Percentiles rank a stretch among this genome's conserved stretches.
Conservation (phyloP, 805 yeast species). For the Saturnispora kantuleensis region DNA sequence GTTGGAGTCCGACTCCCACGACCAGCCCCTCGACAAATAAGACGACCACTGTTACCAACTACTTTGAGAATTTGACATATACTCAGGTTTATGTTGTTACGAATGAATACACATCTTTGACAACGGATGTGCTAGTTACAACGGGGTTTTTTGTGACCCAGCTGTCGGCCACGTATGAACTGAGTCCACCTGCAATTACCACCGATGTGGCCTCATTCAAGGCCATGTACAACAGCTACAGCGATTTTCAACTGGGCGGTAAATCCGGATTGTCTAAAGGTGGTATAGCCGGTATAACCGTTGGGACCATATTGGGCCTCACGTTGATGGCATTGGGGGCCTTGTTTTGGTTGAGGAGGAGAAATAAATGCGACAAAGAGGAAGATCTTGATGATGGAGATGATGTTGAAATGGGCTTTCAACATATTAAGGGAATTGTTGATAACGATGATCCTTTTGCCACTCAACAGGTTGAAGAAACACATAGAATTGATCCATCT, state of each 20-base stretch:
- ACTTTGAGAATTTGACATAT: conserved; percentile 14
- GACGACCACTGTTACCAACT: conserved; percentile 14
- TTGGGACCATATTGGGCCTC: conserved; percentile 20
- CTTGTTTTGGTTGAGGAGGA: conserved; percentile 11
- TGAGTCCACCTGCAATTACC: conserved; percentile 19
- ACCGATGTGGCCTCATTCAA: conserved; percentile 20
- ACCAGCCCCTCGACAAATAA: neutral
- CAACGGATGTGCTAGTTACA: conserved; percentile 17
- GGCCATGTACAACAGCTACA: conserved; percentile 5
- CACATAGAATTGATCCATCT: neutral
- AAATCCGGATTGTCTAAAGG: conserved; percentile 12
- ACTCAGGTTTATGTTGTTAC: conserved; percentile 25
- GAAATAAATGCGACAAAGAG: neutral
- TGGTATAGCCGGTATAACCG: conserved; percentile 23
- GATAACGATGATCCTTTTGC: conserved; percentile 6
- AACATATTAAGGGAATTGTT: conserved; percentile 1
- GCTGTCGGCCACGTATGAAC: conserved; percentile 10
- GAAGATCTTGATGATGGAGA: neutral
- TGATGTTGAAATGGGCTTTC: conserved; percentile 5
- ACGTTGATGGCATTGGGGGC: conserved; percentile 12
- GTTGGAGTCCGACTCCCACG: neutral
- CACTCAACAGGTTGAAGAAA: neutral
- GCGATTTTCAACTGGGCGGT: conserved; percentile 1
- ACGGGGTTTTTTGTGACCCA: conserved; percentile 14
- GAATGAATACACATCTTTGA: conserved; percentile 19